Conservation (phyloP, 257 asterid species). For the Phtheirospermum japonicum region DNA sequence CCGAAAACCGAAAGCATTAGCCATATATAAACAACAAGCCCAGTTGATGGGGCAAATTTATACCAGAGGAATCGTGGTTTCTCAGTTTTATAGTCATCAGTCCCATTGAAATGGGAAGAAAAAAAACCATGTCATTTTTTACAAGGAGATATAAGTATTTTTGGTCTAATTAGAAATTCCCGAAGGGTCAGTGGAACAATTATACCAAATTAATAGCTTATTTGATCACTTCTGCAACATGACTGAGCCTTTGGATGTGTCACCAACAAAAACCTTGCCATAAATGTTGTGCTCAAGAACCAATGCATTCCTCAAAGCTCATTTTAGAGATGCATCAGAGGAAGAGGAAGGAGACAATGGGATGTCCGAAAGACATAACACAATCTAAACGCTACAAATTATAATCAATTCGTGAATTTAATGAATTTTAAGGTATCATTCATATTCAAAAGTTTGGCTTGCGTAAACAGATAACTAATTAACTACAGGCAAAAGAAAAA, state of each 20-base stretch:
- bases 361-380: not conserved
- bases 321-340: conserved; percentile 5
- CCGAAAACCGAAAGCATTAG: not conserved
- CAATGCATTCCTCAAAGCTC: conserved; percentile 4
- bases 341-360: not conserved
- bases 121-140: not conserved
- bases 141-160: not conserved
- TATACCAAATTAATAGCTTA: conserved; percentile 6
- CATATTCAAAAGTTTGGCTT: no score
- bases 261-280: conserved; percentile 6
- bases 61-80: not conserved
- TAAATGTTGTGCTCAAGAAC: no score
- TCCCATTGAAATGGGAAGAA: not conserved
- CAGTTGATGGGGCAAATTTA: not conserved
- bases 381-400: not conserved
- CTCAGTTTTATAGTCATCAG: conserved; percentile 15
- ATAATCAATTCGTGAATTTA: not conserved
- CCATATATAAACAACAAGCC: conserved; percentile 9
- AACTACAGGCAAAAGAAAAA: not conserved
- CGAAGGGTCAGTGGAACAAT: not conserved
- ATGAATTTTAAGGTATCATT: conserved; percentile 2
- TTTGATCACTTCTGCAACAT: not conserved
- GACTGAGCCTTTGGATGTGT: not conserved
- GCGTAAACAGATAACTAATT: not conserved
- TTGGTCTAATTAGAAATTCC: not conserved